Base-by-base conservation (phyloP, 495 filamentous ascomycete species). In the Penicillium lividum region DNA sequence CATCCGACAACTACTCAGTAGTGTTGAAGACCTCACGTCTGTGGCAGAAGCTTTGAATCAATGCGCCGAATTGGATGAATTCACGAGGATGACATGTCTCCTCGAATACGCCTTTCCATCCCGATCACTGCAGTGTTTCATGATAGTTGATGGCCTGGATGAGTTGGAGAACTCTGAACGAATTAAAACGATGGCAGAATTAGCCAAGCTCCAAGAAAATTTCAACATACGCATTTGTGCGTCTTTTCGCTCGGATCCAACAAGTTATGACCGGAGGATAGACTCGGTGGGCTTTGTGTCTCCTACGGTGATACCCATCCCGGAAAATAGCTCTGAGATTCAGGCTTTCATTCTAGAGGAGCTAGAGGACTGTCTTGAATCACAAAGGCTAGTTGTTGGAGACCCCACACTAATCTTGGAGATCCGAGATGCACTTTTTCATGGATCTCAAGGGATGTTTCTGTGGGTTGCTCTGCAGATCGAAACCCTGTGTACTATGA, bases 391-490 rank as follows among this genome's bases (percentile, higher is more conserved):
- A 38, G 53, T 51, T n/a, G 55, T 79, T 46, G 68, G 68, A 44
- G 60, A 79, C 53, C 67, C 74, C 16, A 58, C 54, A 6, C 53
- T 79, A 10, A 71, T 75, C 46, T 36, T 73, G 67, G 57, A 48
- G 4, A 64, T 64, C 13, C 45, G 43, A 50, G 61, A 64, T 22
- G 45, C 59, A 1, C 48, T 62, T 6, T 18, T 51, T 2, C 34
- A 58, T 13, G 61, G 64, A 10, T 57, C 49, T 10, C 56, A 66
- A 36, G 64, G 64, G 18, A 79, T 80, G 74, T 79, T 80, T 53
- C 74, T 78, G 33, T 80, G 77, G 78, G 77, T 75, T 11, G 69
- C 66, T 52, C 68, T 79, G 36, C 75, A 81, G 59, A 75, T 80
- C 50, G 62, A 76, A 33, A 57, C 62, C 25, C 45, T 80, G 13